Percentiles rank a stretch among this genome's conserved stretches.
These are phyloP conservation scores for Euphorbia pulcherrima DNA, from an alignment of 345 rosid genomes.

Conservation along the genomic window DNA sequence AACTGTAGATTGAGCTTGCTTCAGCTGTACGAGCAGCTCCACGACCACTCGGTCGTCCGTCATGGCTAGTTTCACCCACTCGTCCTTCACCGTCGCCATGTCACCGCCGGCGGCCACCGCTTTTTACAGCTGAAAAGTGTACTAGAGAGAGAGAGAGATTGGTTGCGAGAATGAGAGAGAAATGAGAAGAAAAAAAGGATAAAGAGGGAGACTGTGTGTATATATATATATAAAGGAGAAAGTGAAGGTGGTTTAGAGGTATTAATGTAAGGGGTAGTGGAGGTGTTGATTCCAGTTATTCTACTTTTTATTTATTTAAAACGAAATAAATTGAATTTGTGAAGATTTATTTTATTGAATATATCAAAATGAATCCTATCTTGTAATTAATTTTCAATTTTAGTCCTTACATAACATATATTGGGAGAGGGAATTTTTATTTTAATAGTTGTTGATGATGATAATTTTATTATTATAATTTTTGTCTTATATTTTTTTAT, in stretches of 20 bases:
- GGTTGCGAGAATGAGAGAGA: slow-evolving; percentile 13
- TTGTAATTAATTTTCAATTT: too few species aligned
- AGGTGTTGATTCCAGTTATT: slow-evolving; percentile 37
- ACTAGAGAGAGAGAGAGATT: not conserved
- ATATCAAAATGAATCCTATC: too few species aligned
- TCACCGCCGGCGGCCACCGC: not conserved
- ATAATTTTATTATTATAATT: too few species aligned
- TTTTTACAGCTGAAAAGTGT: not conserved
- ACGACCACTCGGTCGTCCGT: slow-evolving; percentile 56
- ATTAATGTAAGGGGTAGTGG: slow-evolving; percentile 16
- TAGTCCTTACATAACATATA: too few species aligned
- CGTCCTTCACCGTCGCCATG: slow-evolving; percentile 40
- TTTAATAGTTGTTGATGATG: too few species aligned
- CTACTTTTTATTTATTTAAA: slow-evolving; percentile 7
- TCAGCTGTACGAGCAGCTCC: slow-evolving; percentile 58
- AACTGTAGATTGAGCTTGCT: slow-evolving; percentile 31
- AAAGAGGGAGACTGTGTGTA: slow-evolving; percentile 10
- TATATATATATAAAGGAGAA: slow-evolving; percentile 16
- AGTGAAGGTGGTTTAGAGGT: slow-evolving; percentile 25
- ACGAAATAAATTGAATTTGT: not conserved
- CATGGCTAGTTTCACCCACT: slow-evolving; percentile 75
- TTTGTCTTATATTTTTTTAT: too few species aligned
- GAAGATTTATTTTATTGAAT: too few species aligned
- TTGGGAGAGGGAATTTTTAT: too few species aligned
- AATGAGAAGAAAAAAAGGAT: slow-evolving; percentile 4